Evolutionary conservation across 2,329 filamentous ascomycete species (phyloP).

Genomic region (Trichoderma pleuroti): DNA sequence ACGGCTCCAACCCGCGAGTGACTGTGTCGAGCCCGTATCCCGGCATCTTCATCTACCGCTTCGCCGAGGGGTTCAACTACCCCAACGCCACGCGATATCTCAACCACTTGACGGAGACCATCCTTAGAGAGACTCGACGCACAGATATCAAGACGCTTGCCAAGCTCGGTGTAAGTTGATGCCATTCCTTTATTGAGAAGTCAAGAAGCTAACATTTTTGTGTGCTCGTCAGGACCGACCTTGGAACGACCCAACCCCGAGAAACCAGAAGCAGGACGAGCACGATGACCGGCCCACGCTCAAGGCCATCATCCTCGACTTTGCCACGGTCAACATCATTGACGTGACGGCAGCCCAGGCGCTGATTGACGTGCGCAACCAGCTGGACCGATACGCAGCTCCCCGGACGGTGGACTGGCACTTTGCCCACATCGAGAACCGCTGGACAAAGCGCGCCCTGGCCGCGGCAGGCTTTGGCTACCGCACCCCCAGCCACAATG

Average conservation of each 20-base stretch:
- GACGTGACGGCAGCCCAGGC: slow-evolving; percentile 55
- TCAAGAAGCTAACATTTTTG: not conserved
- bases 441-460: slow-evolving; percentile 56
- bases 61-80: slow-evolving; percentile 55
- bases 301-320: slow-evolving; percentile 55
- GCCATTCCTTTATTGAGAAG: too few species aligned
- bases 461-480: slow-evolving; percentile 52
- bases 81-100: slow-evolving; percentile 51
- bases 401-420: slow-evolving; percentile 47
- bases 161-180: slow-evolving; percentile 27
- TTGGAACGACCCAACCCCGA: slow-evolving; percentile 53
- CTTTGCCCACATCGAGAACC: slow-evolving; percentile 51
- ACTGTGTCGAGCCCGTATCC: slow-evolving; percentile 47
- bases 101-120: slow-evolving; percentile 45
- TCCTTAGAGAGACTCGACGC: slow-evolving; percentile 45
- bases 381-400: slow-evolving; percentile 49
- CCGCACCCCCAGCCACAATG: slow-evolving; percentile 30
- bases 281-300: slow-evolving; percentile 46
- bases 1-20: slow-evolving; percentile 49
- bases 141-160: slow-evolving; percentile 43
- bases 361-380: slow-evolving; percentile 52
- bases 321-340: slow-evolving; percentile 52
- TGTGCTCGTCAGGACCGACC: slow-evolving; percentile 43
- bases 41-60: slow-evolving; percentile 54
- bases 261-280: slow-evolving; percentile 31